A percentile compares a stretch with the other conserved stretches of the same genome.
Conservation (phyloP, 2,329 filamentous ascomycete genomes). For the Trichoderma oligosporum region DNA sequence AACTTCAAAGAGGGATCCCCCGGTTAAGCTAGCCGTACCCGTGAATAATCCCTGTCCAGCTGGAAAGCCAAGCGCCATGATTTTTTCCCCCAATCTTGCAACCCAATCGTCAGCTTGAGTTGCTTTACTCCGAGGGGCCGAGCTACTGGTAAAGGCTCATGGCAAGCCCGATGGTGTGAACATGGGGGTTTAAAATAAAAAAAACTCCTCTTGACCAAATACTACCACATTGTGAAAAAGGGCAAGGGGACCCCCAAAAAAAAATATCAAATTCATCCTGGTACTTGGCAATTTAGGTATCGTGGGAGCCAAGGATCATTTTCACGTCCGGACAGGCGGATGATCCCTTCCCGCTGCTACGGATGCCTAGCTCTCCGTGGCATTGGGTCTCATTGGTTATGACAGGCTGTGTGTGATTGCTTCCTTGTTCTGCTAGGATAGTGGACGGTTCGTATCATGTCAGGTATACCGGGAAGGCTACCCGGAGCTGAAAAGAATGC, state of each 20-base stretch:
- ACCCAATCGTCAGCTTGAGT: neutral
- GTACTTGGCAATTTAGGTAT: neutral
- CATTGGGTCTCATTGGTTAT: neutral
- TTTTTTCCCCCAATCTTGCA: neutral
- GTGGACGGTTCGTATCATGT: conserved; percentile 3
- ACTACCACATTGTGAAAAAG: neutral
- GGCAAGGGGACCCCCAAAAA: no score
- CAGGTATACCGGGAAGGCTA: neutral
- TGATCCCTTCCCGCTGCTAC: neutral
- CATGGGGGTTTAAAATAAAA: neutral
- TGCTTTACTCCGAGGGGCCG: conserved; percentile 3
- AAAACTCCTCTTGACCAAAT: neutral
- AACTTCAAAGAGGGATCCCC: neutral
- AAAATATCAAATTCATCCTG: no score
- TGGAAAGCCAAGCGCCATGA: conserved; percentile 11
- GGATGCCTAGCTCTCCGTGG: neutral
- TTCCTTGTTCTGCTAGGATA: neutral
- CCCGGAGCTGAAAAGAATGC: neutral
- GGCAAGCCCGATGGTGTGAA: neutral
- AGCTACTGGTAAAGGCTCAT: neutral
- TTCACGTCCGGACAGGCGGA: neutral
- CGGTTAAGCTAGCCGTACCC: conserved; percentile 10
- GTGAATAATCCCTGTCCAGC: conserved; percentile 22
- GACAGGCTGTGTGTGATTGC: no score
- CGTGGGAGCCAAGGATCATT: neutral